A percentile compares a stretch with the other conserved stretches of the same genome.
These are phyloP conservation scores for Tuber microsphaerosporum DNA, from an alignment of 495 filamentous ascomycete species.

Conservation along the genomic window DNA sequence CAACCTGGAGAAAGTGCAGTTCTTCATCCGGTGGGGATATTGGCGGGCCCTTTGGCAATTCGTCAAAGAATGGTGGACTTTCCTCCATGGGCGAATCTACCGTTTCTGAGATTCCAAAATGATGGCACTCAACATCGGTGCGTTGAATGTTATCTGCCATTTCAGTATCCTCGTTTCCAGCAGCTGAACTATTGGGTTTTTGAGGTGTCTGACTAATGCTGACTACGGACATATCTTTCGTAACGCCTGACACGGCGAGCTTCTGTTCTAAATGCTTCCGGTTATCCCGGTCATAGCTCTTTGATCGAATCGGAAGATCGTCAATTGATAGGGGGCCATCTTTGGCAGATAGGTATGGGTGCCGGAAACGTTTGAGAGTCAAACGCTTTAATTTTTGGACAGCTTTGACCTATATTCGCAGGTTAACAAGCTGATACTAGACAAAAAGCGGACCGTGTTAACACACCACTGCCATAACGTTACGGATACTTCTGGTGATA, in stretches of 20 bases:
- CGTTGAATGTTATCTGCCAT: constrained; percentile 9
- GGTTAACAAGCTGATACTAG: constrained; percentile 9
- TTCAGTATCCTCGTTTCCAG: constrained; percentile 23
- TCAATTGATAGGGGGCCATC: constrained; percentile 40
- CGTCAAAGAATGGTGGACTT: constrained; percentile 7
- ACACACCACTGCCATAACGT: constrained; percentile 76
- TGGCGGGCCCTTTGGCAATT: constrained; percentile 56
- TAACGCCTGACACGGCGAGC: constrained; percentile 17
- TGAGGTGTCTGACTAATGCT: constrained; percentile 31
- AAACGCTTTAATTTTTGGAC: constrained; percentile 76
- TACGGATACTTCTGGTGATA: constrained; percentile 78
- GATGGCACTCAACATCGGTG: background rate
- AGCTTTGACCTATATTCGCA: constrained; percentile 74
- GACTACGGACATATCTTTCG: constrained; percentile 28
- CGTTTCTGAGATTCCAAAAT: background rate
- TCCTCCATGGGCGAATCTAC: constrained; percentile 15
- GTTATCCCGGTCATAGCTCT: constrained; percentile 44
- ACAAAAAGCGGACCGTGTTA: background rate
- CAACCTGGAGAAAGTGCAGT: constrained; percentile 66
- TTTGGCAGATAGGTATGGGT: background rate
- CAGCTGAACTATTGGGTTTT: constrained; percentile 25
- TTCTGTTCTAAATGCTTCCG: constrained; percentile 39
- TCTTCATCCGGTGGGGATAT: constrained; percentile 57
- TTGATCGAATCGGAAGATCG: constrained; percentile 43
- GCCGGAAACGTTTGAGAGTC: constrained; percentile 40